Evolutionary conservation across 495 filamentous ascomycete species (phyloP).

Genomic region (Annulohypoxylon bovei): DNA sequence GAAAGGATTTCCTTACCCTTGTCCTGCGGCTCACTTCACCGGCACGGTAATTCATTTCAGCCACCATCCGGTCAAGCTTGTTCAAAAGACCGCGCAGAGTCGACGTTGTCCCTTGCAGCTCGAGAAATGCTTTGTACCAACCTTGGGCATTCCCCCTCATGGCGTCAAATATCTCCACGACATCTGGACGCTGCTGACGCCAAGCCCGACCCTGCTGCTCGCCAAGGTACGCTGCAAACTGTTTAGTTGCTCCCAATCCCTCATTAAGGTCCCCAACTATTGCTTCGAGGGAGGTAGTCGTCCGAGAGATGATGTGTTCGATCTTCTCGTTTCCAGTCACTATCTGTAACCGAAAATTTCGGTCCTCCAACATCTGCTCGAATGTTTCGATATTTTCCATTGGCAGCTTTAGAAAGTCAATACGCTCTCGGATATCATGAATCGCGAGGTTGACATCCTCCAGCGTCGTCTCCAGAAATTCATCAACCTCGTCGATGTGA

Average conservation of each 20-base stretch:
- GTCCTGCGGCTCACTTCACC: constrained; percentile 75
- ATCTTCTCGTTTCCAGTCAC: constrained; percentile 90
- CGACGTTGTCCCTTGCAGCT: constrained; percentile 71
- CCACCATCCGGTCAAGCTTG: constrained; percentile 72
- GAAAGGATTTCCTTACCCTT: constrained; percentile 51
- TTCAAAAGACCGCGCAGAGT: constrained; percentile 67
- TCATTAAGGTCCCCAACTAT: constrained; percentile 79
- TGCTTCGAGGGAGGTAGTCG: constrained; percentile 76
- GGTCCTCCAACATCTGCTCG: constrained; percentile 87
- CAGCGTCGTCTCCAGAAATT: constrained; percentile 82
- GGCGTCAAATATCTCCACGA: constrained; percentile 74
- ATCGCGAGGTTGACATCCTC: constrained; percentile 88
- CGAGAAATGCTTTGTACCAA: constrained; percentile 80
- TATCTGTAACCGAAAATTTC: constrained; percentile 80
- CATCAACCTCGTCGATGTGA: constrained; percentile 93
- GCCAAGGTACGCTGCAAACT: constrained; percentile 78
- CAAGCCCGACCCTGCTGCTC: constrained; percentile 67
- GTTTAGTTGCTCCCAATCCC: constrained; percentile 77
- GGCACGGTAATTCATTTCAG: constrained; percentile 81
- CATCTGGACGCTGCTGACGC: constrained; percentile 59
- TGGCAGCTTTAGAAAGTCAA: constrained; percentile 82
- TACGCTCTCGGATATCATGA: constrained; percentile 75
- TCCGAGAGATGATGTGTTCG: constrained; percentile 84
- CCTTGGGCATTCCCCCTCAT: constrained; percentile 89
- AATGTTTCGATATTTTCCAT: constrained; percentile 86